Evolutionary conservation across 2,329 filamentous ascomycete species (phyloP), one percentile per base, ranked within the genome.

Genomic region (Aspergillus fijiensis): DNA sequence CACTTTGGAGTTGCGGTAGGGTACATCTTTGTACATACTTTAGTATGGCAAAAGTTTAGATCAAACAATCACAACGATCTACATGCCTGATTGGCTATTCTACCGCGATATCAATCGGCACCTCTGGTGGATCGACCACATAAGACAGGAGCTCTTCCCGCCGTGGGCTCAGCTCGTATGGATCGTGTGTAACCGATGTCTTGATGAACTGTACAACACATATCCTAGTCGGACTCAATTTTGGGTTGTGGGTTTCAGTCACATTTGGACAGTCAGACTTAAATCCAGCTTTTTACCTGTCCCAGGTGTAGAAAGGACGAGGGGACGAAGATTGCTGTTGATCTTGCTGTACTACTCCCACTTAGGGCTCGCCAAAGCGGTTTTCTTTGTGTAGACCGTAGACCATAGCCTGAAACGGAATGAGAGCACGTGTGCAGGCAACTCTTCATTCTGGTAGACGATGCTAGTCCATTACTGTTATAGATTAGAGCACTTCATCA

Each of bases 1-100:
- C 23, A 21, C 47, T 19, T 25, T 55, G 53, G 53, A 55, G 53
- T 55, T 55, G 52, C 29, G 53, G 53, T 49, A 31, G 53, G 42
- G 25, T 49, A 12, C 29, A 55, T 55, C 14, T n/a, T 45, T 45
- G 25, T 45, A 55, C 39, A 48, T 49, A 16, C 25, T 33, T 35
- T 50, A 4, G 49, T 49, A 55, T 55, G 53, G 27, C 29, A 55
- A 55, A 55, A 55, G 53, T 49, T 35, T 45, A 16, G n/a, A 19
- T n/a, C 16, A 19, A n/a, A 7, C 16, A 16, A 19, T 19, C 16
- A 45, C 39, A 7, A 9, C 6, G 39, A 45, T 45, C 16, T 45
- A 19, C 16, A 16, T 19, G 16, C 7, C 5, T 10, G 39, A 19
- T 19, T 45, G 39, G 16, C 16, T 16, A 35, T 12, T 35, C 14